Evolutionary conservation across 2,329 filamentous ascomycete genomes (phyloP).

Genomic region (Mariannaea elegans): DNA sequence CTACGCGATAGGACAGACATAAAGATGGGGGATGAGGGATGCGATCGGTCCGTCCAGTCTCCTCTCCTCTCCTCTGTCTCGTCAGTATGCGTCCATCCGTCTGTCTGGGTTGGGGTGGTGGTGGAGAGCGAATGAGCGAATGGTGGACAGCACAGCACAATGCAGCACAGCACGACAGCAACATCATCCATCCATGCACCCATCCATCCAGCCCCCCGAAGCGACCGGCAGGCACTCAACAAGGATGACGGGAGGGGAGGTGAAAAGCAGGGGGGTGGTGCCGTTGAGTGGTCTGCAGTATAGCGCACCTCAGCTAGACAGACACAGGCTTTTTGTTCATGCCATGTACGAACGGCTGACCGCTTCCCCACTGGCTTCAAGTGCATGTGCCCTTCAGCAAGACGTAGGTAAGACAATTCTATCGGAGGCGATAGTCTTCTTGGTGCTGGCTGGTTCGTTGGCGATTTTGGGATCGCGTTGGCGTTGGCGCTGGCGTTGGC

Average conservation of each 20-base stretch:
- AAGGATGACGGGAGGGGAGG: not conserved
- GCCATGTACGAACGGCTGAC: not conserved
- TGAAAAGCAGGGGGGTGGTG: not conserved
- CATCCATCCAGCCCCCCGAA: not conserved
- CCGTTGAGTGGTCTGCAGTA: not conserved
- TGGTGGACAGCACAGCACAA: slow-evolving; percentile 6
- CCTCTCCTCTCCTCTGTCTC: not conserved
- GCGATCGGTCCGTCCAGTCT: slow-evolving; percentile 12
- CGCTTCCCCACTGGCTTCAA: not conserved
- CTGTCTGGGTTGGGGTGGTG: slow-evolving; percentile 9
- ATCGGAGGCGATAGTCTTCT: not conserved
- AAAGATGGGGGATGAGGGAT: not conserved
- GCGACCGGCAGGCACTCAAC: not conserved
- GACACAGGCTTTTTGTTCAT: not conserved
- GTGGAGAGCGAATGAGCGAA: slow-evolving; percentile 7
- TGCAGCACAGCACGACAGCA: slow-evolving; percentile 5
- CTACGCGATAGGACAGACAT: slow-evolving; percentile 15
- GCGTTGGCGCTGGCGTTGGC: slow-evolving; percentile 20
- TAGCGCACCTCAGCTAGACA: not conserved
- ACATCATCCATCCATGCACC: not conserved
- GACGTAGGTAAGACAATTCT: not conserved
- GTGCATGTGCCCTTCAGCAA: not conserved
- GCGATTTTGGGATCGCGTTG: slow-evolving; percentile 6
- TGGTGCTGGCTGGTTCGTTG: not conserved
- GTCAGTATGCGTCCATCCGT: not conserved